Conservation (phyloP, 2,329 filamentous ascomycete species). For the Pseudogymnoascus sp. region DNA sequence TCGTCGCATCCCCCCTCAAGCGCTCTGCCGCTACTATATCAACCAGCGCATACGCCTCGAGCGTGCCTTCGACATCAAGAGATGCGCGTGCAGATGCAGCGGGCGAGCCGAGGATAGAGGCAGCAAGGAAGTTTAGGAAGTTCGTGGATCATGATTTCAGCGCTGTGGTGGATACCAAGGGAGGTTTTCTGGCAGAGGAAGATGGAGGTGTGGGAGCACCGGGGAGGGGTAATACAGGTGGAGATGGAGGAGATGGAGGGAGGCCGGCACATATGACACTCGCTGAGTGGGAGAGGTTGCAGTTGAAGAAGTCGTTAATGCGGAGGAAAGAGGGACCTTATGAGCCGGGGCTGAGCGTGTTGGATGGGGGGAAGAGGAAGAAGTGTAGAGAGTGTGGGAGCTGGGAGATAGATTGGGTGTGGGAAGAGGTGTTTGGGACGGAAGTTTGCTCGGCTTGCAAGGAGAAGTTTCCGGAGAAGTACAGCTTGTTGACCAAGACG, state of each 20-base stretch:
- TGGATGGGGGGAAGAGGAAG: conserved; percentile 58
- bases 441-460: conserved; percentile 78
- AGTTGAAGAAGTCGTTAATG: conserved; percentile 64
- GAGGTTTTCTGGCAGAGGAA: conserved; percentile 82
- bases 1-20: conserved; percentile 64
- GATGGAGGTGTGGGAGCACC: conserved; percentile 88
- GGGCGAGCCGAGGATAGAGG: conserved; percentile 31
- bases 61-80: conserved; percentile 52
- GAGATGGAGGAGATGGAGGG: conserved; percentile 43
- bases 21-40: conserved; percentile 61
- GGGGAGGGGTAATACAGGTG: conserved; percentile 34
- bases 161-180: conserved; percentile 96
- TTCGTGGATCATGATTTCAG: conserved; percentile 98
- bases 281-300: conserved; percentile 82
- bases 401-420: conserved; percentile 89
- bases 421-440: conserved; percentile 75
- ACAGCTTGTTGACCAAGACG: conserved; percentile 92
- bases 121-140: conserved; percentile 82
- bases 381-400: conserved; percentile 76
- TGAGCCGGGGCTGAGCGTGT: conserved; percentile 76
- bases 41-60: conserved; percentile 29
- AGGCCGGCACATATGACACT: conserved; percentile 84
- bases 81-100: conserved; percentile 50
- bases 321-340: conserved; percentile 72
- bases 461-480: conserved; percentile 83